Percentiles rank a stretch among this genome's conserved stretches.
These are phyloP conservation scores for Dothideomycetidae sp. DNA, from an alignment of 2,329 filamentous ascomycete species.

Conservation along the genomic window DNA sequence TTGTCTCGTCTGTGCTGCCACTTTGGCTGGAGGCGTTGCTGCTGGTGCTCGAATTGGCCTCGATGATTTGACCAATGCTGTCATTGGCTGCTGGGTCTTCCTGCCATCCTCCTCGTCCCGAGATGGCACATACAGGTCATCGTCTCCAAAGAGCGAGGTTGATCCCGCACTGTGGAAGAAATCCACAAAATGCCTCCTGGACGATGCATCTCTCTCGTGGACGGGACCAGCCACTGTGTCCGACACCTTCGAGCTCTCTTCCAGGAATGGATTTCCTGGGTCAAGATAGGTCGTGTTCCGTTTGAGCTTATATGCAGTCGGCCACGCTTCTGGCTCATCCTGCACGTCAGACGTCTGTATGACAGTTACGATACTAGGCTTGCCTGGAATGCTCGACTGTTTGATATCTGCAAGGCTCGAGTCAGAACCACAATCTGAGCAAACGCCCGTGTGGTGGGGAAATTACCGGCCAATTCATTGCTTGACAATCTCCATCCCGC, in stretches of 20 bases:
- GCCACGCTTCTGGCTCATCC: not conserved
- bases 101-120: too few species aligned
- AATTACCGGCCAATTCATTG: constrained; percentile 3
- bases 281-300: not conserved
- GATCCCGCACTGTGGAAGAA: not conserved
- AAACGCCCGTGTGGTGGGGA: constrained; percentile 3
- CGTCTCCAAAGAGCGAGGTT: not conserved
- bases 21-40: too few species aligned
- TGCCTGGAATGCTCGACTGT: too few species aligned
- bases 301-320: not conserved
- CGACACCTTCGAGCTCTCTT: not conserved
- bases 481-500: constrained; percentile 4
- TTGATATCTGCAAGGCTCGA: constrained; percentile 7
- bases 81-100: too few species aligned
- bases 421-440: constrained; percentile 3
- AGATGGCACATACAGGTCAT: not conserved
- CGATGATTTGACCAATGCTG: too few species aligned
- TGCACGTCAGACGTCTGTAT: too few species aligned
- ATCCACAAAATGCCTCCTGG: not conserved
- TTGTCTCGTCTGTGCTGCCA: too few species aligned
- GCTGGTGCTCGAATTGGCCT: too few species aligned
- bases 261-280: not conserved
- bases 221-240: too few species aligned
- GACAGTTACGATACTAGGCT: too few species aligned
- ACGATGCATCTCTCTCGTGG: too few species aligned